Base-by-base conservation (phyloP, 2,329 filamentous ascomycete genomes). In the Arthroderma uncinatum region DNA sequence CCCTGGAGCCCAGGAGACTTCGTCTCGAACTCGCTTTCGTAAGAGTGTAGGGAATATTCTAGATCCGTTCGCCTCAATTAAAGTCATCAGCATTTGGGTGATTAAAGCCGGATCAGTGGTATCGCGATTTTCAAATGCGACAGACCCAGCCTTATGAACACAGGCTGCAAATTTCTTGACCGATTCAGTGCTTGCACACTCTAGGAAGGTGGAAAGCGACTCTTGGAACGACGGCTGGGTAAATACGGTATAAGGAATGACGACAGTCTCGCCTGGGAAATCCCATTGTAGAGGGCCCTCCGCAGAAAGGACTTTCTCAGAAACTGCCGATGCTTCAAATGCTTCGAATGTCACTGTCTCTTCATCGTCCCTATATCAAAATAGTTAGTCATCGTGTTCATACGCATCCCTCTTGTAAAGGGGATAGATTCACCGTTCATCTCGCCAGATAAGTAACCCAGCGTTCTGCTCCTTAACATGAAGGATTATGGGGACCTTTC, bases 1-100 rank as follows among this genome's bases (percentile, higher is more conserved):
- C 2, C 66, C 67, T 0, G 76, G 64, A 0, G 69, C 64, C 65
- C 80, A 77, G 10, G 74, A 75, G 0, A 85, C 77, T n/a, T 85
- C 82, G 53, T 87, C 85, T 0, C 81, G 75, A 0, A 86, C 76
- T 1, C 78, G 73, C 64, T 88, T 88, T 0, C 71, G 71, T 1
- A 85, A 64, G 0, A 72, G 23, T 0, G 68, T 61, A 0, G 76
- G 68, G 0, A 67, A 56, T 0, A 71, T 58, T 0, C 70, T 61
- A 0, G 64, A 57, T 0, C 84, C 84, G 5, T 79, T 72, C 0
- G 74, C 78, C 62, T 82, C 78, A 0, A 88, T 67, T 0, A 87
- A 65, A 0, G 81, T 76, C 69, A 85, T 79, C 7, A 87, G 71
- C 58, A 85, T 73, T 7, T 81, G 75, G 0, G 76, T 79, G 2